phyloP scores from a whole-genome alignment of 176 grass and related monocot species.

The Juncus inflexus region DNA sequence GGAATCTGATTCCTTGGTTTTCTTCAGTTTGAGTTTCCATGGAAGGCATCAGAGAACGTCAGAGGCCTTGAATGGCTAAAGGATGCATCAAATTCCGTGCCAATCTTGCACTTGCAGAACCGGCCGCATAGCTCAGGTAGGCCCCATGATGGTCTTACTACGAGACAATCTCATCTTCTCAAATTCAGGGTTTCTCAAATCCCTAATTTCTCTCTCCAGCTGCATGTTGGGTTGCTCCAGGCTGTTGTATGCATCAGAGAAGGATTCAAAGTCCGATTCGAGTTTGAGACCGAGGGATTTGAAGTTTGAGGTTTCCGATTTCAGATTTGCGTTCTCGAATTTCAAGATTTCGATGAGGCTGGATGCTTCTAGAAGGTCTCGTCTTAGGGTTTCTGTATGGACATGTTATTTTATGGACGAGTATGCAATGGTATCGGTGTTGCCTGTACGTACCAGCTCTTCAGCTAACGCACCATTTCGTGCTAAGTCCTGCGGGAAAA shows the following conservation, averaged over 20 bases:
- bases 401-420: conserved; percentile 57
- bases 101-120: too few species aligned
- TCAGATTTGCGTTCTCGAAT: conserved; percentile 57
- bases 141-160: too few species aligned
- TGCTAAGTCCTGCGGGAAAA: conserved; percentile 55
- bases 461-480: conserved; percentile 86
- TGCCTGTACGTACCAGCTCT: conserved; percentile 86
- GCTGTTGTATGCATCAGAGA: conserved; percentile 94
- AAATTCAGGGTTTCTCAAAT: conserved; percentile 46
- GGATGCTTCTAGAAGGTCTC: conserved; percentile 65
- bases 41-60: too few species aligned
- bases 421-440: conserved; percentile 35
- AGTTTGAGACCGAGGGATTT: conserved; percentile 60
- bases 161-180: too few species aligned
- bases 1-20: too few species aligned
- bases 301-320: conserved; percentile 67
- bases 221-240: conserved; percentile 72
- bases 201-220: conserved; percentile 63
- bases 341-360: conserved; percentile 53
- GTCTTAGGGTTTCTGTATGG: conserved; percentile 67
- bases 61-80: too few species aligned
- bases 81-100: too few species aligned
- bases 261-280: conserved; percentile 89
- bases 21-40: too few species aligned
- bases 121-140: too few species aligned